Evolutionary conservation across 495 filamentous ascomycete genomes (phyloP).

Genomic region (Penicillium fimorum): DNA sequence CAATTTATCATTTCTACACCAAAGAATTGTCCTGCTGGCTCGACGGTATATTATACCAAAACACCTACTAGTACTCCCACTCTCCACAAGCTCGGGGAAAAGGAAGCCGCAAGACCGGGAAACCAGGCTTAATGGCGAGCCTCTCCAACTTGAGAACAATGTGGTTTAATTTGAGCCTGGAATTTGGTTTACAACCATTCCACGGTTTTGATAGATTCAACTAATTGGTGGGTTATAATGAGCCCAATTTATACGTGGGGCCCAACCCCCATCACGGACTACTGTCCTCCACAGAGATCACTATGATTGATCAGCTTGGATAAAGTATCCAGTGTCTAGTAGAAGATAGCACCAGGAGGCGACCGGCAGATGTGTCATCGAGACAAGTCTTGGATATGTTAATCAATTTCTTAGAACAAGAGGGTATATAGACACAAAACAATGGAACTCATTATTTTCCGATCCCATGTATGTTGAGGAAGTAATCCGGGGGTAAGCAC

Average conservation of each 20-base stretch:
- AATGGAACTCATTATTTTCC: not conserved
- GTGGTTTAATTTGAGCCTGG: not conserved
- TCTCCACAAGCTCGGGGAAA: not conserved
- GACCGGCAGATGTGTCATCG: not conserved
- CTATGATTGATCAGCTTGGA: not conserved
- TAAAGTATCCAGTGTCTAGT: not conserved
- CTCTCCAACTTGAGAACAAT: not conserved
- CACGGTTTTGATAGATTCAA: not conserved
- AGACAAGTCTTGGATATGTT: not conserved
- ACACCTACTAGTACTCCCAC: not conserved
- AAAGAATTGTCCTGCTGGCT: not conserved
- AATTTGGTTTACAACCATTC: not conserved
- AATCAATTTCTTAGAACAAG: not conserved
- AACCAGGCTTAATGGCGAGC: not conserved
- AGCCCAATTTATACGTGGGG: conserved; percentile 2
- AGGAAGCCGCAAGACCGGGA: not conserved
- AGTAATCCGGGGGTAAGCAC: not conserved
- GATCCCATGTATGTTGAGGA: not conserved
- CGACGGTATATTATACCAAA: not conserved
- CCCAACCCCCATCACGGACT: conserved; percentile 11
- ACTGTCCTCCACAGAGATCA: conserved; percentile 16
- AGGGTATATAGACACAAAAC: not conserved
- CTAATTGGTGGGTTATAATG: conserved; percentile 5
- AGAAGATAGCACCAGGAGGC: not conserved
- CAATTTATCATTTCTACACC: not conserved